Conservation (phyloP, 2,329 filamentous ascomycete species). For the Stenocarpella maydis region DNA sequence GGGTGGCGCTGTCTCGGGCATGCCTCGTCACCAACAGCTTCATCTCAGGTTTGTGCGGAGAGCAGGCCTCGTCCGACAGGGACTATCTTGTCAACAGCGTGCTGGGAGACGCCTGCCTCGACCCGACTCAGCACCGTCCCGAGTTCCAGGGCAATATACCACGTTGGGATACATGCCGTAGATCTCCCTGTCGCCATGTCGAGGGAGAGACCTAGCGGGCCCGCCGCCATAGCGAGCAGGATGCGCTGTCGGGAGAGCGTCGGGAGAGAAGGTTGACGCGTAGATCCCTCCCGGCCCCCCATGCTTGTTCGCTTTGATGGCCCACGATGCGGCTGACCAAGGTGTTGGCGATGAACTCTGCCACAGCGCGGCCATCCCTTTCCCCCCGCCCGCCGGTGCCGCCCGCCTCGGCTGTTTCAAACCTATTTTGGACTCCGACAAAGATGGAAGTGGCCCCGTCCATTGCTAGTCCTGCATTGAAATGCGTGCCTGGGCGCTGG, state of each 20-base stretch:
- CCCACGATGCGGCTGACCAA: constrained; percentile 8
- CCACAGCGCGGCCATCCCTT: constrained; percentile 3
- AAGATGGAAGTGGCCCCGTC: constrained; percentile 15
- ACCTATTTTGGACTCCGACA: constrained; percentile 32
- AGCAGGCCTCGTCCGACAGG: constrained; percentile 3
- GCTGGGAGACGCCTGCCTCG: neutral
- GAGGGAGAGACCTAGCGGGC: neutral
- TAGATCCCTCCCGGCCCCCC: constrained; percentile 17
- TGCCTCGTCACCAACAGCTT: constrained; percentile 6
- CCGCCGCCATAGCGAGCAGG: neutral
- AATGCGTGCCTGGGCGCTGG: constrained; percentile 24
- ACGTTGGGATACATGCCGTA: neutral
- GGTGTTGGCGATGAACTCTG: neutral
- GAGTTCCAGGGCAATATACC: neutral
- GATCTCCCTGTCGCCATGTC: constrained; percentile 1
- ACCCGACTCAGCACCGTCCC: constrained; percentile 12
- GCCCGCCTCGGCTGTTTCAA: constrained; percentile 31
- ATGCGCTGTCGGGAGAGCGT: neutral
- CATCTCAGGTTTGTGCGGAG: constrained; percentile 21
- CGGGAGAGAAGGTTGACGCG: constrained; percentile 31
- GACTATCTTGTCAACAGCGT: neutral
- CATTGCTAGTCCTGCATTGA: constrained; percentile 13
- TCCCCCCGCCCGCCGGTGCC: constrained; percentile 1
- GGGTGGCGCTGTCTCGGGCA: neutral
- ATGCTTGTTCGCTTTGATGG: constrained; percentile 4